Conservation (phyloP, 495 filamentous ascomycete species). For the Viridothelium virens region DNA sequence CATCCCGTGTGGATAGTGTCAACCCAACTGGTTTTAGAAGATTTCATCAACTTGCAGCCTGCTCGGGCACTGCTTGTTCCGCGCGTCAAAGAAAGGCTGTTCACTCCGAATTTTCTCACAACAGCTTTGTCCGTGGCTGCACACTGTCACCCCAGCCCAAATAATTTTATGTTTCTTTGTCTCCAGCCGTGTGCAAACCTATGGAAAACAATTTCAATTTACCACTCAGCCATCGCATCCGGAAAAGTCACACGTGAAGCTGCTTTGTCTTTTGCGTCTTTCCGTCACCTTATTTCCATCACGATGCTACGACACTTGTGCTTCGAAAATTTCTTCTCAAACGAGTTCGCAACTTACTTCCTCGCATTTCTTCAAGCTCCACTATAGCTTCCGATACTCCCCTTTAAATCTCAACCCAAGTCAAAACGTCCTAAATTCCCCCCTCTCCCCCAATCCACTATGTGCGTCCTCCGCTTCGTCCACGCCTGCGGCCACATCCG, state of each 20-base stretch:
- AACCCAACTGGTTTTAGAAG: no score
- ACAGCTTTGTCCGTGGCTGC: no score
- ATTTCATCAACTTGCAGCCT: no score
- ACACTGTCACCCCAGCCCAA: no score
- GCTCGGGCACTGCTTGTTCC: no score
- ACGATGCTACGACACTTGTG: background rate
- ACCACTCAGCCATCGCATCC: background rate
- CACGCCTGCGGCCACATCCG: constrained; percentile 6
- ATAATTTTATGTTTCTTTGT: no score
- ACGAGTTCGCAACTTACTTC: background rate
- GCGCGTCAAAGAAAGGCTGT: no score
- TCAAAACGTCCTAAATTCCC: background rate
- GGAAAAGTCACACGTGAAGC: background rate
- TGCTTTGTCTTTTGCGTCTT: background rate
- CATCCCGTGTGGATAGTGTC: no score
- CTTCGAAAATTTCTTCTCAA: background rate
- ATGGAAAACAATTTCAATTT: no score
- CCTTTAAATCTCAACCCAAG: background rate
- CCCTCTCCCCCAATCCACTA: background rate
- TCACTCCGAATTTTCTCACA: no score
- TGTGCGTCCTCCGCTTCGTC: constrained; percentile 1
- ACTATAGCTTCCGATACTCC: background rate
- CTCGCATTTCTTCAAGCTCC: background rate
- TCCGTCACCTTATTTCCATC: background rate
- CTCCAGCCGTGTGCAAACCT: no score